Base-by-base conservation (phyloP, 2,329 filamentous ascomycete species). In the Ophiostoma sp. region DNA sequence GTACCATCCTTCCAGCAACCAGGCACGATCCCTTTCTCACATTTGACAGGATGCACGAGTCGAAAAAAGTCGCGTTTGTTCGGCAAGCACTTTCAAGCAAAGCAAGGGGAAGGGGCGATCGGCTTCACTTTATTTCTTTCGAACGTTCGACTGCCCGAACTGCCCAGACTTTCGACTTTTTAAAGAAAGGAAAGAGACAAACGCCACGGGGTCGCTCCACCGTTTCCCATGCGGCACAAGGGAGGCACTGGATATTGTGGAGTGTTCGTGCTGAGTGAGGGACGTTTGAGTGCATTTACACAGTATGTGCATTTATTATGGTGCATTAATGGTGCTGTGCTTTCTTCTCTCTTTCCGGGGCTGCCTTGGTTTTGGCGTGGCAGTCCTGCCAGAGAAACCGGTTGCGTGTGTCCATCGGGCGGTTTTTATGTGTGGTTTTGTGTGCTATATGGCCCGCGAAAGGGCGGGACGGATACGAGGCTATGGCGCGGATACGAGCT, bases 381-480 rank as follows among this genome's bases (percentile, higher is more conserved):
- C 45, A 69, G 50, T 25, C 22, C 11, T 63, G 59, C 33, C 33
- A 63, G 59, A 39, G 17, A 71, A 63, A 63, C 69, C 52, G 69
- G 69, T 50, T 71, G 69, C 69, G 19, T 11, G 48, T 61, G 69
- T 39, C 33, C 59, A 63, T 63, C 59, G 33, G 55, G 33, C 59
- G 33, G 63, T 12, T 25, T 55, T 28, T 55, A 55, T 45, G 22
- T 7, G 31, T 33, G 19, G 11, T 25, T n/a, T 28, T n/a, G 39
- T 12, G 22, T 55, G 50, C 19, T 4, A 17, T 48, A 17, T 17
- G 15, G 15, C 12, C 15, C 42, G 42, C 42, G 3, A 48, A 19
- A 48, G 31, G 12, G 69, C 69, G 55, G 69, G 55, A 61, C 28
- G 25, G 42, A 63, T 71, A 71, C 69, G 69, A 71, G 69, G 69